Evolutionary conservation across 805 yeast species (phyloP), one percentile per base, ranked within the genome.

Genomic region (Kazachstania martiniae): DNA sequence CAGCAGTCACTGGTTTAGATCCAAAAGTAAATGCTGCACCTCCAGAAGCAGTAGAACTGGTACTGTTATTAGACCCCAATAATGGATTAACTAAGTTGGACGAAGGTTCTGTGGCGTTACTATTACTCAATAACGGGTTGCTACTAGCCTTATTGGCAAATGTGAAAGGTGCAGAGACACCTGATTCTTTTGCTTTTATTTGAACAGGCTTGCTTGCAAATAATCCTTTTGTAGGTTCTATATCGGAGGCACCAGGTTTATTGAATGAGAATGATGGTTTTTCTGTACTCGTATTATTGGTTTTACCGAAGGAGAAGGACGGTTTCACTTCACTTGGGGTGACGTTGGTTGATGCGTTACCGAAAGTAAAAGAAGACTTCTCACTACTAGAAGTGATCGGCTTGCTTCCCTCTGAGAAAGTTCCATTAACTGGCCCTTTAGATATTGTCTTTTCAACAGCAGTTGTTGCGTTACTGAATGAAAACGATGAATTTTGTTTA

Each of bases 221-320:
- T 17, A 16, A 12, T 5, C 8, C 16, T 4, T 18, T 27, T n/a
- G 32, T 2, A 8, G 19, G 18, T 17, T 31, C 25, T 9, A n/a
- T 21, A 7, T 12, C 13, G 13, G 21, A 6, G 21, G 29, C 25
- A 13, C 25, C 13, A 7, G 18, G 15, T 10, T 27, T 28, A 10
- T 13, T 18, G 16, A 44, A 44, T 3, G 37, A 28, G 15, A 44
- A 41, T 15, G 41, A 18, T 13, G 45, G 39, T 17, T 29, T 41
- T 14, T 28, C n/a, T 8, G 24, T 36, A 27, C 18, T 18, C 17
- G 32, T 17, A 17, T 12, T 16, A 12, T 17, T 14, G 28, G 26
- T 6, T 14, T 27, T 27, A 13, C 23, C 27, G 25, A 28, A 28
- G n/a, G 26, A 24, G 21, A 28, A 28, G 5, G 25, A 10, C 7